These are phyloP conservation scores for Capsicum pubescens DNA, from an alignment of 257 asterid genomes.

Conservation along the genomic window DNA sequence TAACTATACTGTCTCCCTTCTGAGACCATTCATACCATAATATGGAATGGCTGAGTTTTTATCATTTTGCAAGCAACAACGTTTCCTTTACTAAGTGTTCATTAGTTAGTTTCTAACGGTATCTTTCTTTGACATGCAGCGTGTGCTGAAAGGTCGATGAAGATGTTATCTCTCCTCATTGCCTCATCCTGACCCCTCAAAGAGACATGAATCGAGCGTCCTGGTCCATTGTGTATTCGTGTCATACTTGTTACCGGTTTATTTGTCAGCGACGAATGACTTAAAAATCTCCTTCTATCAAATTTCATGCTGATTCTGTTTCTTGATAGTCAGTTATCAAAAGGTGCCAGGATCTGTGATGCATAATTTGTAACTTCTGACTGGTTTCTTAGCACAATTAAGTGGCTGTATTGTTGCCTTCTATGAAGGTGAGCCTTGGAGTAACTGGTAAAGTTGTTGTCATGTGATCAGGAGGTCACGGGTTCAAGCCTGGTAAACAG, in stretches of 20 bases:
- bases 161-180: neutral
- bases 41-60: neutral
- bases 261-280: neutral
- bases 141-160: slow-evolving; percentile 28
- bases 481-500: too few relatives aligned
- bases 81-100: neutral
- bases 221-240: neutral
- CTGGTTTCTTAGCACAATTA: neutral
- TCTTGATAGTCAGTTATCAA: neutral
- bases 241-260: neutral
- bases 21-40: neutral
- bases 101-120: neutral
- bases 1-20: neutral
- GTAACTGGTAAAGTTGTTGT: too few relatives aligned
- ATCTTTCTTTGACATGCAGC: neutral
- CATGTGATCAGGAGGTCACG: too few relatives aligned
- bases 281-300: neutral
- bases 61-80: neutral
- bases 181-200: neutral
- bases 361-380: neutral
- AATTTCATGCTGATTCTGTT: neutral
- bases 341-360: neutral
- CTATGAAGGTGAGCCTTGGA: too few relatives aligned
- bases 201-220: neutral
- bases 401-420: neutral